These are phyloP conservation scores for Puccinia triticina DNA, from an alignment of 1,284 basidiomycete species.

Conservation along the genomic window DNA sequence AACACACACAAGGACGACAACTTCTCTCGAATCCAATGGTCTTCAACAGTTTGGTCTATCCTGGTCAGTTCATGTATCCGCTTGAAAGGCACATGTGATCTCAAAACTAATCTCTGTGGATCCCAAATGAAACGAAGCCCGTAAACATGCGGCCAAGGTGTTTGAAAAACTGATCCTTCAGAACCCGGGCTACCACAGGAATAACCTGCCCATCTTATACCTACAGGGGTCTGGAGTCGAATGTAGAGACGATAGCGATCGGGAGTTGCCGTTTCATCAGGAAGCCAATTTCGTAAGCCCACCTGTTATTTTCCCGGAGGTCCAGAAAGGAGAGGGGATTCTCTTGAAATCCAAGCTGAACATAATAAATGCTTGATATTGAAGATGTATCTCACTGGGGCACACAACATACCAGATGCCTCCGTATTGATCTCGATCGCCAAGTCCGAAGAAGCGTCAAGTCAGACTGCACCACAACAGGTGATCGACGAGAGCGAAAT, in stretches of 20 bases:
- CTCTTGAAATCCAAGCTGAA: neutral
- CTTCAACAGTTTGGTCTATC: slow-evolving; percentile 10
- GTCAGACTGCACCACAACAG: neutral
- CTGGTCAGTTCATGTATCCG: neutral
- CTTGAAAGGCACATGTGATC: neutral
- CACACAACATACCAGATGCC: slow-evolving; percentile 31
- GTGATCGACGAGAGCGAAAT: slow-evolving; percentile 18
- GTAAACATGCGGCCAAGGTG: slow-evolving; percentile 36
- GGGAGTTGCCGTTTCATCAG: slow-evolving; percentile 42
- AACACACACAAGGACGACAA: too few species aligned
- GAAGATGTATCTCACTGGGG: slow-evolving; percentile 42
- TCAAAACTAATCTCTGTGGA: neutral
- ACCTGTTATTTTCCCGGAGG: neutral
- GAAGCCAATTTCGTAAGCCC: slow-evolving; percentile 40
- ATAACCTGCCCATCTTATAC: slow-evolving; percentile 21
- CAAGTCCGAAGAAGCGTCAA: neutral
- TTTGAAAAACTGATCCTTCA: slow-evolving; percentile 32
- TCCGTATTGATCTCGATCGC: slow-evolving; percentile 4
- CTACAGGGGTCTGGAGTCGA: neutral
- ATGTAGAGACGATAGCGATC: slow-evolving; percentile 43
- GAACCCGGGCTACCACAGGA: neutral
- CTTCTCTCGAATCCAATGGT: neutral
- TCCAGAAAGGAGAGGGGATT: neutral
- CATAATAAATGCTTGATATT: too few species aligned
- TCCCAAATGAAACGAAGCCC: neutral